These are phyloP conservation scores for Sabuloglossum arenarium DNA, from an alignment of 495 filamentous ascomycete species.

Conservation along the genomic window DNA sequence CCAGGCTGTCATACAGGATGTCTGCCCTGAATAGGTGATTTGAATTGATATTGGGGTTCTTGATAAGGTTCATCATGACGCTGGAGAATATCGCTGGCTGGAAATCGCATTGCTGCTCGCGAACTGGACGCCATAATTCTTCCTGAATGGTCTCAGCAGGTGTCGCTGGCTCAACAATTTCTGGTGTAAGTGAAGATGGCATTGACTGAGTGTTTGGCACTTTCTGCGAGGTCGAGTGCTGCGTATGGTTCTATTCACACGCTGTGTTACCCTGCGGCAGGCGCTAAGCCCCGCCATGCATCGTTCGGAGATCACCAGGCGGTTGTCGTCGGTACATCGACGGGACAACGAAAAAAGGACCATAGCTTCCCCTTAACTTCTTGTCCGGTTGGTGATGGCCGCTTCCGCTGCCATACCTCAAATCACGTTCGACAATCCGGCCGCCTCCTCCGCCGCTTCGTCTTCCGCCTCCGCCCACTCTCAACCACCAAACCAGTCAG, in stretches of 20 bases:
- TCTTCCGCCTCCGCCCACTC: neutral
- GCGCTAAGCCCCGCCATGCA: neutral
- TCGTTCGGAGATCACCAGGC: neutral
- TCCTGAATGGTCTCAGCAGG: neutral
- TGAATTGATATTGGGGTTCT: conserved; percentile 74
- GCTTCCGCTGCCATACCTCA: neutral
- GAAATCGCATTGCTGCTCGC: neutral
- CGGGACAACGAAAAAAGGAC: neutral
- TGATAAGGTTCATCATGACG: conserved; percentile 51
- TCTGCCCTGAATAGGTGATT: conserved; percentile 72
- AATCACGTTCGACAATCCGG: neutral
- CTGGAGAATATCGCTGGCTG: conserved; percentile 26
- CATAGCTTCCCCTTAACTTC: neutral
- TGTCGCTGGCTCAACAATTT: neutral
- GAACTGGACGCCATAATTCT: neutral
- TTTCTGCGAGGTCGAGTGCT: too few species aligned
- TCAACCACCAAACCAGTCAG: neutral
- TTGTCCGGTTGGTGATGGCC: neutral
- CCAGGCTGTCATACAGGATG: conserved; percentile 39
- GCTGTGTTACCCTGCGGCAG: neutral
- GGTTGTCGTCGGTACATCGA: neutral
- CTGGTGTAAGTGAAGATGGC: neutral
- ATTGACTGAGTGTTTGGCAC: neutral
- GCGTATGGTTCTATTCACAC: too few species aligned
- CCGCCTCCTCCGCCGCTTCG: neutral